Evolutionary conservation across 371 early-diverging fungal genomes (phyloP).

Genomic region (Ecytonucleospora hepatopenaei): DNA sequence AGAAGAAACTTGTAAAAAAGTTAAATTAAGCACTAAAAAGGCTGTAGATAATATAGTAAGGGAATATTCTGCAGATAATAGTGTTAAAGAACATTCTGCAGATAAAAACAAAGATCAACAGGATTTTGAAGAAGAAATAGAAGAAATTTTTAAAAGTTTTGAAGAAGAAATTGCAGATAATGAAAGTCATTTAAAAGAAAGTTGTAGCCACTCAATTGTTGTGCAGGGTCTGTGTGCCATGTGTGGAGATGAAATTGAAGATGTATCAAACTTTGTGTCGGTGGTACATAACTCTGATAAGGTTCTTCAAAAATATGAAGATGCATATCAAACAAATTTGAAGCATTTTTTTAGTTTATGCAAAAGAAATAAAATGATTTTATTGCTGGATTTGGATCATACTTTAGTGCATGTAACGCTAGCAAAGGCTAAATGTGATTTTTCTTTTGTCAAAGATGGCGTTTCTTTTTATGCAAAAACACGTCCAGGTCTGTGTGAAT

Average conservation of each 20-base stretch:
- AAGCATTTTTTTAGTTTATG: constrained; percentile 59
- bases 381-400: constrained; percentile 94
- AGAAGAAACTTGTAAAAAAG: no score
- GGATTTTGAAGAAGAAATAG: no score
- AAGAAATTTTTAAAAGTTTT: no score
- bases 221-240: constrained; percentile 44
- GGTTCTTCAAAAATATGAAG: constrained; percentile 30
- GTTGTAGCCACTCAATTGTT: constrained; percentile 43
- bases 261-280: constrained; percentile 24
- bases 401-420: constrained; percentile 89
- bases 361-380: constrained; percentile 64
- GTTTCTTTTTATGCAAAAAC: constrained; percentile 38
- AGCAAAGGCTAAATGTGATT: constrained; percentile 50
- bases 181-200: no score
- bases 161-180: no score
- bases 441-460: constrained; percentile 17
- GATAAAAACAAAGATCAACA: no score
- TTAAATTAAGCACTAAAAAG: no score
- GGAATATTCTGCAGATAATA: no score
- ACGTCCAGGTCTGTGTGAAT: constrained; percentile 66
- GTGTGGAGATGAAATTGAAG: constrained; percentile 43
- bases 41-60: no score
- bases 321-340: constrained; percentile 33
- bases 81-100: no score
- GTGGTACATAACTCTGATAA: constrained; percentile 38